Evolutionary conservation across 2,329 filamentous ascomycete species (phyloP).

Genomic region (Elsinoe batatas): DNA sequence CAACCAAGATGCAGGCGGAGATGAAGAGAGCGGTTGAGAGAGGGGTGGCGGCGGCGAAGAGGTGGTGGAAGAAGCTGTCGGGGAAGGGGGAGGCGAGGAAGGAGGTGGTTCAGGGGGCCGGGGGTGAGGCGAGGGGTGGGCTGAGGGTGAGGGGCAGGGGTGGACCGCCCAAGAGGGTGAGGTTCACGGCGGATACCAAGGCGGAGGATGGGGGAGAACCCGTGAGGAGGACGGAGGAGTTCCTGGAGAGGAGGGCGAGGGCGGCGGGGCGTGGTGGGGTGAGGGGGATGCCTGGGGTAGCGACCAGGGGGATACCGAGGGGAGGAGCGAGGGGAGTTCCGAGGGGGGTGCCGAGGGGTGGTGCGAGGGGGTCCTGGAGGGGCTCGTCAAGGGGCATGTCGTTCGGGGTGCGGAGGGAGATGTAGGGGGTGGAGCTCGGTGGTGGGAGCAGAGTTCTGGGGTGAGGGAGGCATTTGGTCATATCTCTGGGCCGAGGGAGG

Average conservation of each 20-base stretch:
- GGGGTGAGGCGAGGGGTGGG: background rate
- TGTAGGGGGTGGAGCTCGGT: too few species aligned
- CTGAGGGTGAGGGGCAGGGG: background rate
- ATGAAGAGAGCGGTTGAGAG: slow-evolving; percentile 1
- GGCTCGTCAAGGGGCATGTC: too few species aligned
- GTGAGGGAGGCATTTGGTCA: too few species aligned
- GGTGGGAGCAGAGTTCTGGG: too few species aligned
- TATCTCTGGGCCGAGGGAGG: background rate
- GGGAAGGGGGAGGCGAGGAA: background rate
- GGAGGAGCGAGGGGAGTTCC: background rate
- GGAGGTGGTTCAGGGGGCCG: background rate
- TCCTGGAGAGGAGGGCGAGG: too few species aligned
- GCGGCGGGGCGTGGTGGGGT: too few species aligned
- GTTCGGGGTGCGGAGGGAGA: too few species aligned
- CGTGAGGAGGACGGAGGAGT: background rate
- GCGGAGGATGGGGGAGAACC: background rate
- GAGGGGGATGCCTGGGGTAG: background rate
- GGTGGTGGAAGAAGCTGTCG: background rate
- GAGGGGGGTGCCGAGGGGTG: background rate
- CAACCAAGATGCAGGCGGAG: background rate
- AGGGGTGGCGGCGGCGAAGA: background rate
- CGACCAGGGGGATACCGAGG: background rate
- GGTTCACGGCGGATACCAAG: background rate
- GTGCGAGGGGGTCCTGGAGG: background rate
- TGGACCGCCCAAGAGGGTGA: background rate